Base-by-base conservation (phyloP, 108 stramenopile genomes). In the Nitzschia palea region DNA sequence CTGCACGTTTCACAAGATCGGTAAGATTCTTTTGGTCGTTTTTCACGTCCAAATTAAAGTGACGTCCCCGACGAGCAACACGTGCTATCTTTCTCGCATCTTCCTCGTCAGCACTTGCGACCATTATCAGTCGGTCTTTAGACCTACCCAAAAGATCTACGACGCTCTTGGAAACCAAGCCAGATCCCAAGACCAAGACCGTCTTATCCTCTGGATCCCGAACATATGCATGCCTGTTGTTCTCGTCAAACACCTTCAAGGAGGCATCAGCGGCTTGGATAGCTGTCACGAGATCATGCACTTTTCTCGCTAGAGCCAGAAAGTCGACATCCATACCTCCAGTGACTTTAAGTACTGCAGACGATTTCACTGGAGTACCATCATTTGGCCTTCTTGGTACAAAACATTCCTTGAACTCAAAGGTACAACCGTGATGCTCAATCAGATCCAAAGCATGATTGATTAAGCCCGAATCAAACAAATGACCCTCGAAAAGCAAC, bases 381-480 rank as follows among this genome's bases (percentile, higher is more conserved):
- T 43, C 61, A 6, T 31, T 34, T 1, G 18, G 44, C n/a, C 44
- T 51, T 32, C 32, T 32, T 27, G 65, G 62, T 6, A 90, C 86
- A 55, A 29, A 62, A 51, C 87, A 86, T 47, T 86, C 81, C 32
- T 71, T 57, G 45, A 94, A 78, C 43, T 74, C 81, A 48, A 90
- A 84, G 15, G 73, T 68, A 67, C 88, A 86, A 30, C 76, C 74
- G 10, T 73, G 61, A 25, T 59, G 53, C 60, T 93, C 92, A 45
- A 93, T 67, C 12, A 82, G 76, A 69, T 94, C 89, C 17, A 93
- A 73, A 2, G 92, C 60, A 47, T 81, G 78, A 75, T 96, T 96
- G 72, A 96, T 91, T 18, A 94, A 66, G 33, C 89, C 89, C 29
- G 84, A 81, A 71, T 96, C 95, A 73, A 96, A 96, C 53, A 76